Evolutionary conservation across 78 protist genomes (phyloP), one percentile per base, ranked within the genome.

Genomic region (Trichosphaerium sp.): DNA sequence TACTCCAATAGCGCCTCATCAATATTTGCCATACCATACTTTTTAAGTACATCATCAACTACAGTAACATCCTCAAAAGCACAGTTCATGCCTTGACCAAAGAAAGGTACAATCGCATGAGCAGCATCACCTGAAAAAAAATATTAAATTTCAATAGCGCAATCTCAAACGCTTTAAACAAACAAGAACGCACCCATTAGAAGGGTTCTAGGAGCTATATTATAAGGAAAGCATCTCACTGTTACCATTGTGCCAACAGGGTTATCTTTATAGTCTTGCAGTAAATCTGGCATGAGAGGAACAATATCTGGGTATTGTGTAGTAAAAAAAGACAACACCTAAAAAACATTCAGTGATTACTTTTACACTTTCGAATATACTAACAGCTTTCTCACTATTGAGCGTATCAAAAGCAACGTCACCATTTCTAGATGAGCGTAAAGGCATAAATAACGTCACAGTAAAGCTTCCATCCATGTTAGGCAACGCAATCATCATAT

Each of bases 81-180:
- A 2, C 84, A 75, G 71, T 89, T 92, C 87, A 83, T 83, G 38
- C 96, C 96, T 56, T 92, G 94, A 10, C 96, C 96, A 57, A 69
- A 85, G 78, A 92, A 92, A 34, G 97, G 97, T 14, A 89, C 91
- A 21, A 92, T 83, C 14, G 95, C 95, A 48, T 92, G 97, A 11
- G 97, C 90, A 26, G 94, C 86, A 56, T 92, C 97, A 23, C 93
- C 92, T 54, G 59, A 54, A 6, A 18, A 44, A 6, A 6, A 10
- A 34, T 35, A 10, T 54, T n/a, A 54, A 35, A 12, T 6, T 47
- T 18, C 51, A 47, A 18, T n/a, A 47, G 51, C 18, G 51, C 51
- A 47, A 47, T 18, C 18, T n/a, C 51, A 47, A n/a, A n/a, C 21
- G 18, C 21, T n/a, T 47, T n/a, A 21, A 47, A 21, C 21, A 11